Conservation (phyloP, 2,329 filamentous ascomycete species). For the Decorospora gaudefroyi region DNA sequence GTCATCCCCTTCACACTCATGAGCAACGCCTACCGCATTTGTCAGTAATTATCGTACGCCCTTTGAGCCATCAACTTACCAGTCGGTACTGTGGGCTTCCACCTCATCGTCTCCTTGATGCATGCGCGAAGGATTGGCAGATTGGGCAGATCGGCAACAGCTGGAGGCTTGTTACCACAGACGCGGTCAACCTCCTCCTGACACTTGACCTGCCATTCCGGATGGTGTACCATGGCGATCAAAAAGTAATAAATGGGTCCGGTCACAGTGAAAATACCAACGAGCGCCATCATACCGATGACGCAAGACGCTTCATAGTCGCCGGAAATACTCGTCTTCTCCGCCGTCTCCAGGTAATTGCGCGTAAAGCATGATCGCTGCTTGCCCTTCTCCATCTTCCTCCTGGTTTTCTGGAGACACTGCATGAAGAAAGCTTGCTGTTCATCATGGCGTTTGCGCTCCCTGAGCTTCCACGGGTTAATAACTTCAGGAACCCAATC, state of each 20-base stretch:
- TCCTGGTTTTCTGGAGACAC: constrained; percentile 47
- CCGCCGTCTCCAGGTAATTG: constrained; percentile 43
- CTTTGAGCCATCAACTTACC: constrained; percentile 36
- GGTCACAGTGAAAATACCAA: constrained; percentile 48
- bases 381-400: constrained; percentile 39
- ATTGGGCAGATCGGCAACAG: constrained; percentile 47
- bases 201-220: constrained; percentile 44
- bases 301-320: constrained; percentile 49
- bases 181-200: constrained; percentile 42
- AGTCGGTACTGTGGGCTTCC: constrained; percentile 55
- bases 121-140: constrained; percentile 54
- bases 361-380: constrained; percentile 42
- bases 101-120: constrained; percentile 53
- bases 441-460: constrained; percentile 58
- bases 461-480: constrained; percentile 60
- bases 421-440: constrained; percentile 60
- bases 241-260: constrained; percentile 48
- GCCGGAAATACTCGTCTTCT: constrained; percentile 49
- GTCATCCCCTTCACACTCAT: constrained; percentile 58
- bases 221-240: constrained; percentile 45
- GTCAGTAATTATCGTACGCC: constrained; percentile 8
- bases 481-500: constrained; percentile 54
- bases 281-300: constrained; percentile 48
- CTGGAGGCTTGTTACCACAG: constrained; percentile 34
- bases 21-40: constrained; percentile 51